These are phyloP conservation scores for Phoma herbarum DNA, from an alignment of 2,329 filamentous ascomycete species.

Conservation along the genomic window DNA sequence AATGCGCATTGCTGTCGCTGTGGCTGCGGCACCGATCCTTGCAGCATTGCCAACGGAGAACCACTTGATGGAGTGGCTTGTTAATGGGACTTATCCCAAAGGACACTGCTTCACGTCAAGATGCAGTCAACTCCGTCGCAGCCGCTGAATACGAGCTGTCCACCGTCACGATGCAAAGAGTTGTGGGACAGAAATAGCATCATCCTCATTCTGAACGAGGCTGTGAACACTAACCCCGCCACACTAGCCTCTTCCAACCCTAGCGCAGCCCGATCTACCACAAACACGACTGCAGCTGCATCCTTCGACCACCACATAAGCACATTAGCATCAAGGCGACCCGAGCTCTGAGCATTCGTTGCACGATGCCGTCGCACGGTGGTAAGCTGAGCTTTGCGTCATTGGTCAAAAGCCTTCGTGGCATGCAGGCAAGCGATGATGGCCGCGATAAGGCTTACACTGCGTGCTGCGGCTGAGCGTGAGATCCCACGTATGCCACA, in stretches of 20 bases:
- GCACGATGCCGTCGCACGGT: not conserved
- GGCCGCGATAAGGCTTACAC: constrained; percentile 17
- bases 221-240: constrained; percentile 2
- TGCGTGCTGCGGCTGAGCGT: constrained; percentile 16
- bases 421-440: not conserved
- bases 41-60: too few relatives aligned
- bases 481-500: constrained; percentile 5
- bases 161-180: not conserved
- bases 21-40: too few relatives aligned
- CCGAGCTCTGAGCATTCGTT: not conserved
- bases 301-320: constrained; percentile 11
- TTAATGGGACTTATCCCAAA: not conserved
- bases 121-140: not conserved
- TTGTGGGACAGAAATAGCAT: constrained; percentile 11
- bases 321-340: constrained; percentile 10
- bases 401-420: not conserved
- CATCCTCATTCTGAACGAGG: not conserved
- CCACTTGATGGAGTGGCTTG: too few relatives aligned
- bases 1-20: not conserved
- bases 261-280: not conserved
- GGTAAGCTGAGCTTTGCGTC: not conserved
- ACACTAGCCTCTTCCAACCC: constrained; percentile 1
- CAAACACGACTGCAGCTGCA: constrained; percentile 2
- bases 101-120: not conserved
- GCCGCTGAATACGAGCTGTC: not conserved